Evolutionary conservation across 2,329 filamentous ascomycete species (phyloP), one percentile per base, ranked within the genome.

Genomic region (Dryadomyces quercus-mongolicae): DNA sequence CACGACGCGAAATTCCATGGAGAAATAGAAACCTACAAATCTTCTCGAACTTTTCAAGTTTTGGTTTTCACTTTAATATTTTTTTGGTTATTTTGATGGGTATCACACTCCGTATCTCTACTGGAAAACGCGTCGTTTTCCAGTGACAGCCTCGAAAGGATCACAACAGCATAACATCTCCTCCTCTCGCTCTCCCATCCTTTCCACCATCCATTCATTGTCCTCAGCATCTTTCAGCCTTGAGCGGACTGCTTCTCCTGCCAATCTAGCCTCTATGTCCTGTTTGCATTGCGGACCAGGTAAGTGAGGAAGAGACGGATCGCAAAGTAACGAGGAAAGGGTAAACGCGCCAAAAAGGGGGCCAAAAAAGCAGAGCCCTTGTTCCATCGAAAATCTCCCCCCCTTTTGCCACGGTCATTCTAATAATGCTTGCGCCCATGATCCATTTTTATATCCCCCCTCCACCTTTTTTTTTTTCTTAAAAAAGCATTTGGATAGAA

Each of bases 231-330:
- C 16, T 52, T 52, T 21, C 52, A 53, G 45, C 50, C 47, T 40
- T 20, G 12, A 40, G 8, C 20, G 7, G 7, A 44, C 21, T 25
- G 8, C 46, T 43, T 15, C 22, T 16, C 45, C 44, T 49, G 25
- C 22, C 51, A 22, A 22, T 56, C 54, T 56, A 58, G 49, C 53
- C 50, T 58, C 54, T 53, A 54, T 54, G 47, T 38, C 52, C 49
- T 46, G 47, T 21, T 34, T 8, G 10, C 46, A 40, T 40, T 40
- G 36, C 36, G 25, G 21, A 38, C 16, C 42, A 44, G 42, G 42
- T 44, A 44, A 44, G 21, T 34, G 22, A 44, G 9, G 47, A 48
- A 42, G 38, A 15, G 12, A 49, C 16, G 18, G 18, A 44, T 8
- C 16, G 42, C 16, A 22, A 42, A 48, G 22, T 5, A 43, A 43